Evolutionary conservation across 371 early-diverging fungal species (phyloP).

Genomic region (Actinomortierella wolfii): DNA sequence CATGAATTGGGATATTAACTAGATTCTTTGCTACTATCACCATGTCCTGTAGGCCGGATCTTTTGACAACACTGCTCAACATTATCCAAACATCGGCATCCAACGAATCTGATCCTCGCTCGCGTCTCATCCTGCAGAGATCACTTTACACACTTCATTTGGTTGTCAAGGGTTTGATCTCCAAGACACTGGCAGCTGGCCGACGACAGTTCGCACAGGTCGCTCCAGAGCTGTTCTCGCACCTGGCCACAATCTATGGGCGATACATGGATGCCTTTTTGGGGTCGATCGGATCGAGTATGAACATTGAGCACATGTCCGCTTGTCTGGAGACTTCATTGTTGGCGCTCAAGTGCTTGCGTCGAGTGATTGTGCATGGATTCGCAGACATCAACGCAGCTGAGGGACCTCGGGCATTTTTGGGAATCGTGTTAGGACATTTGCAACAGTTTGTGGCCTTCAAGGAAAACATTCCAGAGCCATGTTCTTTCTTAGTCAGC

Average conservation of each 20-base stretch:
- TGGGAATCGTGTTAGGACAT: conserved; percentile 55
- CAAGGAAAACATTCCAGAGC: conserved; percentile 44
- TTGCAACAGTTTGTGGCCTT: conserved; percentile 61
- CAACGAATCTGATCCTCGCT: conserved; percentile 40
- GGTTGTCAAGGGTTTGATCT: conserved; percentile 79
- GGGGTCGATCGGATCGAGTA: conserved; percentile 21
- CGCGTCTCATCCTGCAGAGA: conserved; percentile 65
- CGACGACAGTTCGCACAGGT: conserved; percentile 70
- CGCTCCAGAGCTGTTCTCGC: conserved; percentile 66
- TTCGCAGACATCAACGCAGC: conserved; percentile 67
- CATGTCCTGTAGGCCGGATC: conserved; percentile 63
- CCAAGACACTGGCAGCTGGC: conserved; percentile 72
- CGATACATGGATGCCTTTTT: conserved; percentile 54
- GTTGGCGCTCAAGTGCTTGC: conserved; percentile 71
- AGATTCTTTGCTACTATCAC: neutral
- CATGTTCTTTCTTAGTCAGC: conserved; percentile 42
- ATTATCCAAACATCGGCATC: conserved; percentile 61
- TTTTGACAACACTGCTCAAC: conserved; percentile 63
- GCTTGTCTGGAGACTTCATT: conserved; percentile 56
- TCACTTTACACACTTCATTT: conserved; percentile 77
- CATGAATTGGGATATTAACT: too few relatives aligned
- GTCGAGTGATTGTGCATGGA: conserved; percentile 76
- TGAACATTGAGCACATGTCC: conserved; percentile 33
- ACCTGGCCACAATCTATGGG: conserved; percentile 63
- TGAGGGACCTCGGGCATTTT: conserved; percentile 63